A percentile compares a stretch with the other conserved stretches of the same genome.
Evolutionary conservation across 192 early-diverging fungal species (phyloP).

Genomic region (Coemansia sp.): DNA sequence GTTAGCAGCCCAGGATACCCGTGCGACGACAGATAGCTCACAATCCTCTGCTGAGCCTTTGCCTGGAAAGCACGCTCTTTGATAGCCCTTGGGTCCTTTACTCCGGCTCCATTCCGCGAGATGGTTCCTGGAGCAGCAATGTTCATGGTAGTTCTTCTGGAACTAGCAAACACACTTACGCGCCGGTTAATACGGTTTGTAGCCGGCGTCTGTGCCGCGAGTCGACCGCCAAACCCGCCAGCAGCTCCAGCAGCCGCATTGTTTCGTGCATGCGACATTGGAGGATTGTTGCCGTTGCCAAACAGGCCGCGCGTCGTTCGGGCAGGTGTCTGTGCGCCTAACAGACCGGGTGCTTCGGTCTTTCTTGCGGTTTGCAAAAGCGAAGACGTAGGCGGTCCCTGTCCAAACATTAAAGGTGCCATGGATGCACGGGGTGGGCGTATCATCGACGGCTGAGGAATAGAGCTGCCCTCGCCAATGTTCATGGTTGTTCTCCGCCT

Average conservation of each 20-base stretch:
- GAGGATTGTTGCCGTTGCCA: conserved; percentile 23
- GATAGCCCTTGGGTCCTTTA: conserved; percentile 70
- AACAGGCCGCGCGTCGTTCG: conserved; percentile 24
- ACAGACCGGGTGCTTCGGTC: conserved; percentile 25
- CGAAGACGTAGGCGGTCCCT: conserved; percentile 23
- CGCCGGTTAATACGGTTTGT: conserved; percentile 50
- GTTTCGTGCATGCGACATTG: conserved; percentile 49
- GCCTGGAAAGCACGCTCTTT: conserved; percentile 62
- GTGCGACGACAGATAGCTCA: conserved; percentile 62
- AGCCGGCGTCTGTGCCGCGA: conserved; percentile 40
- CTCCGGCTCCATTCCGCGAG: conserved; percentile 41
- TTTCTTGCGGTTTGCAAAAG: conserved; percentile 31
- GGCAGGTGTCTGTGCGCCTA: conserved; percentile 41
- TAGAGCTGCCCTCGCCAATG: conserved; percentile 47
- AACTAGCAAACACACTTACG: conserved; percentile 51
- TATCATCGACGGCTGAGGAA: conserved; percentile 52
- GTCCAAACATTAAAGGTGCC: conserved; percentile 50
- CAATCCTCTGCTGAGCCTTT: conserved; percentile 61
- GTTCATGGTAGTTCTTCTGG: conserved; percentile 40
- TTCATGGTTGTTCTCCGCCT: conserved; percentile 55
- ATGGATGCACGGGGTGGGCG: conserved; percentile 51
- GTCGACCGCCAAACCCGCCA: conserved; percentile 11
- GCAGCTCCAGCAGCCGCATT: conserved; percentile 5
- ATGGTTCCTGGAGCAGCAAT: conserved; percentile 35
- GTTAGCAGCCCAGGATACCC: conserved; percentile 63